Conservation (phyloP, 73 alveolate genomes). For the Uronychia binucleata region DNA sequence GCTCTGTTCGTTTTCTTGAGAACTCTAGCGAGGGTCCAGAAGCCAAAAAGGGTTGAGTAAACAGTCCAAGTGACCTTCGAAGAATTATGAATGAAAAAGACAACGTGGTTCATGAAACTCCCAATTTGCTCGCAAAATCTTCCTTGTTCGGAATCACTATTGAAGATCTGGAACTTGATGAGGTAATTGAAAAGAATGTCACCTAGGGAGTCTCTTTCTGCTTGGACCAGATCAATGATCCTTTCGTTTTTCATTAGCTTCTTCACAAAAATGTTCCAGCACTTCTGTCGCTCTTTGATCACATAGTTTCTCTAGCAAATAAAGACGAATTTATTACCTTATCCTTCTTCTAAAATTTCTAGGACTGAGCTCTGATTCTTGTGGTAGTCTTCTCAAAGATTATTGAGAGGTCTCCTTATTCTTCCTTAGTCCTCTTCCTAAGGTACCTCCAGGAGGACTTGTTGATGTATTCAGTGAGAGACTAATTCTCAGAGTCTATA, state of each 20-base stretch:
- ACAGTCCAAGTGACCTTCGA: not conserved
- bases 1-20: not conserved
- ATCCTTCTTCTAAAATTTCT: not conserved
- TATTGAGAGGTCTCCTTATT: not conserved
- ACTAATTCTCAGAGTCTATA: not conserved
- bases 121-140: not conserved
- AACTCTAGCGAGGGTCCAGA: not conserved
- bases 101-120: not conserved
- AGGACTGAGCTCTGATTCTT: not conserved
- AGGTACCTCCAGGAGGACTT: not conserved
- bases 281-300: not conserved
- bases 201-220: not conserved
- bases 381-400: not conserved
- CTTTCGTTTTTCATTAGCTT: not conserved
- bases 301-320: not conserved
- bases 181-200: not conserved
- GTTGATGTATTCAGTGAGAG: not conserved
- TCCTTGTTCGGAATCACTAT: not conserved
- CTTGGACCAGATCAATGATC: not conserved
- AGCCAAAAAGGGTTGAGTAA: not conserved
- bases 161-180: too few species aligned
- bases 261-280: not conserved
- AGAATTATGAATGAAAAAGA: not conserved
- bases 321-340: too few species aligned
- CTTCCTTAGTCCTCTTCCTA: not conserved